These are phyloP conservation scores for Chaetoceros muelleri DNA, from an alignment of 108 stramenopile genomes.

Conservation along the genomic window DNA sequence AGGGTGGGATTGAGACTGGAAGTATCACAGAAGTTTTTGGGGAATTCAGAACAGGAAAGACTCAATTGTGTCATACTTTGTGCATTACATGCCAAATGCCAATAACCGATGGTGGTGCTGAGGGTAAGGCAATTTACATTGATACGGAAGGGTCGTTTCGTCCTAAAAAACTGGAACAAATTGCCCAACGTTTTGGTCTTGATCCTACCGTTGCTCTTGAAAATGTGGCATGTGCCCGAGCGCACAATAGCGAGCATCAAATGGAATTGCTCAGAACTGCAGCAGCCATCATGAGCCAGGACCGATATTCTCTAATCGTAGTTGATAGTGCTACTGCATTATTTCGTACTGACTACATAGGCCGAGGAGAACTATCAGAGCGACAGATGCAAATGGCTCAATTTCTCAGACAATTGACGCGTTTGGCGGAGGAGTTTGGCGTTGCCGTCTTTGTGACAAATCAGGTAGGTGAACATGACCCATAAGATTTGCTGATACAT, in stretches of 20 bases:
- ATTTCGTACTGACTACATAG: conserved; percentile 98
- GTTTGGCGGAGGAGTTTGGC: conserved; percentile 97
- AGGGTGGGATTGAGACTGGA: conserved; percentile 98
- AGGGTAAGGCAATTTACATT: conserved; percentile 99
- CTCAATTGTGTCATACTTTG: conserved; percentile 98
- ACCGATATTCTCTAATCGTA: conserved; percentile 93
- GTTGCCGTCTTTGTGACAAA: conserved; percentile 99
- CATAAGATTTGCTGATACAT: too few species aligned
- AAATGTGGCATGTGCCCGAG: conserved; percentile 98
- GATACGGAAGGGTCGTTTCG: conserved; percentile 99
- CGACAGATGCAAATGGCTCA: conserved; percentile 97
- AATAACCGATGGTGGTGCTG: conserved; percentile 94
- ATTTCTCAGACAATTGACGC: conserved; percentile 94
- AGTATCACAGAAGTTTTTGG: conserved; percentile 37
- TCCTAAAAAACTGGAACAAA: conserved; percentile 86
- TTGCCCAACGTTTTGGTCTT: conserved; percentile 97
- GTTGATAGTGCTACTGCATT: conserved; percentile 98
- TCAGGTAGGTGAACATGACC: too few species aligned
- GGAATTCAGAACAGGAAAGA: conserved; percentile 95
- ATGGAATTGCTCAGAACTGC: conserved; percentile 94
- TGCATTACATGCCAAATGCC: conserved; percentile 99
- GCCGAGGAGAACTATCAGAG: conserved; percentile 95
- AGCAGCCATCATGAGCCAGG: conserved; percentile 97
- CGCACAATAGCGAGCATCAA: conserved; percentile 99
- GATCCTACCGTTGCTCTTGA: conserved; percentile 91